Evolutionary conservation across 1,284 basidiomycete species (phyloP).

Genomic region (Garcileccinum viscosum): DNA sequence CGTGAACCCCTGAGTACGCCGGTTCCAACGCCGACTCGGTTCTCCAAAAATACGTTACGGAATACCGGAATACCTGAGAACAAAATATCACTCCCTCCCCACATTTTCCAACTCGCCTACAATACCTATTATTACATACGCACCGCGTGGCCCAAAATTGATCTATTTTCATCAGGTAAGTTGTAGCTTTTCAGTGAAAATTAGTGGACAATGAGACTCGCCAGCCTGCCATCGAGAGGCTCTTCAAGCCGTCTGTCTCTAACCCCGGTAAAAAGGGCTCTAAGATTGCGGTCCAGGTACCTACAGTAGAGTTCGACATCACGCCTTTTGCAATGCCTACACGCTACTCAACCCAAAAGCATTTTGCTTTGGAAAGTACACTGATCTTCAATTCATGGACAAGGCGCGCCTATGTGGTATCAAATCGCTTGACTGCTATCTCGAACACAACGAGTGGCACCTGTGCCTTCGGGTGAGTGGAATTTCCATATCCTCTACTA

Average conservation of each 20-base stretch:
- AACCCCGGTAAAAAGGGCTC: slow-evolving; percentile 93
- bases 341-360: slow-evolving; percentile 92
- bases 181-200: neutral
- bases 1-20: slow-evolving; percentile 88
- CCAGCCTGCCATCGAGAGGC: slow-evolving; percentile 87
- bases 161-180: slow-evolving; percentile 83
- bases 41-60: slow-evolving; percentile 82
- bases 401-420: slow-evolving; percentile 87
- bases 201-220: too few relatives aligned
- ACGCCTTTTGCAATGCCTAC: slow-evolving; percentile 89
- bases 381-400: slow-evolving; percentile 92
- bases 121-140: slow-evolving; percentile 97
- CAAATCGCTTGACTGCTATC: slow-evolving; percentile 97
- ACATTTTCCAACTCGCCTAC: slow-evolving; percentile 89
- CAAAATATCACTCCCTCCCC: slow-evolving; percentile 66
- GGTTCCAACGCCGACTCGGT: slow-evolving; percentile 80
- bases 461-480: slow-evolving; percentile 83
- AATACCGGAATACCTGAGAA: slow-evolving; percentile 71
- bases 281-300: slow-evolving; percentile 85
- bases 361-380: slow-evolving; percentile 91
- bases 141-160: slow-evolving; percentile 93
- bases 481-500: slow-evolving; percentile 99
- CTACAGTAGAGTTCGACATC: slow-evolving; percentile 93
- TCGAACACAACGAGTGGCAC: slow-evolving; percentile 89
- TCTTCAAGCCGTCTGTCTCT: slow-evolving; percentile 88